These are phyloP conservation scores for Lactarius pseudohatsudake DNA, from an alignment of 768 basidiomycete genomes.

Conservation along the genomic window DNA sequence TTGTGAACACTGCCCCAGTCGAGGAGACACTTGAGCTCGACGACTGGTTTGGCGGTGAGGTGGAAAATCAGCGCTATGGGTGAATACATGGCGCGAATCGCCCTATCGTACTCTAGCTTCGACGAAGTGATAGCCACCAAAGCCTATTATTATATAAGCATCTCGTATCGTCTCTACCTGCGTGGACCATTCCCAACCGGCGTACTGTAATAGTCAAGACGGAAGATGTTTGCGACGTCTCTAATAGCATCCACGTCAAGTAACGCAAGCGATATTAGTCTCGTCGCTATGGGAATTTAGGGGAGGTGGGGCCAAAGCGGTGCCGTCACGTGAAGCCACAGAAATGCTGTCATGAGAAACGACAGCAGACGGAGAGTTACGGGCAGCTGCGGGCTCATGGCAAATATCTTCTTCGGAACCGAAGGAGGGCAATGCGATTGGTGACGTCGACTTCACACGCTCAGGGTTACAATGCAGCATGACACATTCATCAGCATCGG, in stretches of 20 bases:
- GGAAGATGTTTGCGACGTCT: not conserved
- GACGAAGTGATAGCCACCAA: not conserved
- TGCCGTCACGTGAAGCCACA: not conserved
- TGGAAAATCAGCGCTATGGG: slow-evolving; percentile 60
- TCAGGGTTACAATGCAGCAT: not conserved
- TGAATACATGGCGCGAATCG: slow-evolving; percentile 35
- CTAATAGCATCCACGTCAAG: not conserved
- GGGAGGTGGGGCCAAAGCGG: not conserved
- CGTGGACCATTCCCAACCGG: not conserved
- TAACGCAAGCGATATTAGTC: not conserved
- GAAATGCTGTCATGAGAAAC: not conserved
- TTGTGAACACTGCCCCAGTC: slow-evolving; percentile 66
- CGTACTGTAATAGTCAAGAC: not conserved
- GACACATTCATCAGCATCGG: not conserved
- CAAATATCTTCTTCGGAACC: not conserved
- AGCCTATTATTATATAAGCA: not conserved
- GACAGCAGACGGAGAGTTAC: not conserved
- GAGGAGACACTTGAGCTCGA: slow-evolving; percentile 59
- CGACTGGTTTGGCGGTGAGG: slow-evolving; percentile 76
- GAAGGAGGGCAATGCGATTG: slow-evolving; percentile 1
- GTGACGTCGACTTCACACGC: not conserved
- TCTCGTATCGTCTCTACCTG: not conserved
- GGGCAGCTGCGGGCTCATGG: not conserved
- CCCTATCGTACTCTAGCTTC: not conserved
- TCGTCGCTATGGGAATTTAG: not conserved